A percentile compares a stretch with the other conserved stretches of the same genome.
Conservation (phyloP, 2,329 filamentous ascomycete genomes). For the Trichoderma polysporum region DNA sequence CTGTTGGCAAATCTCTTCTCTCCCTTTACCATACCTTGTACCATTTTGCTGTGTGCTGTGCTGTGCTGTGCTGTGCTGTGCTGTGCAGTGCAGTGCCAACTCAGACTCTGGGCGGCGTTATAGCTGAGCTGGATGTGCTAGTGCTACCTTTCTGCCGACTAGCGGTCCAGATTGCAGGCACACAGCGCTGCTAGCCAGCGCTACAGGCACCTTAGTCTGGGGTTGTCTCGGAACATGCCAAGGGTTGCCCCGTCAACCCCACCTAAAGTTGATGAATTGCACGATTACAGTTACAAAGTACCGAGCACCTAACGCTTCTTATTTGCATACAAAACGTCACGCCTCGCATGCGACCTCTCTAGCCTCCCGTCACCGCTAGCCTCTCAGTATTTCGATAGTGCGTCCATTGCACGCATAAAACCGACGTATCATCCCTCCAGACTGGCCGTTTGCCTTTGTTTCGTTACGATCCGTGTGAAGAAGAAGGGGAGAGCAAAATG, state of each 20-base stretch:
- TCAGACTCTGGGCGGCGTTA: constrained; percentile 3
- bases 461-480: constrained; percentile 2
- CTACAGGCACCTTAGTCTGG: background rate
- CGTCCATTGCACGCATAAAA: constrained; percentile 4
- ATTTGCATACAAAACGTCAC: constrained; percentile 23
- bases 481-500: constrained; percentile 24
- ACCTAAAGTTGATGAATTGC: constrained; percentile 5
- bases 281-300: background rate
- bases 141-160: background rate
- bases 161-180: constrained; percentile 10
- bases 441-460: background rate
- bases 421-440: background rate
- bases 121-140: constrained; percentile 7
- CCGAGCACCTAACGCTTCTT: constrained; percentile 4
- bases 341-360: constrained; percentile 18
- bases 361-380: constrained; percentile 17
- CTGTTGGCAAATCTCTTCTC: constrained; percentile 12
- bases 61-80: background rate
- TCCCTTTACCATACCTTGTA: background rate
- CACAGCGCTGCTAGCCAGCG: constrained; percentile 2
- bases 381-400: background rate
- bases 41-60: background rate
- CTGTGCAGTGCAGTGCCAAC: background rate
- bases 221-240: constrained; percentile 19
- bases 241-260: constrained; percentile 30